Evolutionary conservation across 2,329 filamentous ascomycete species (phyloP).

Genomic region (Chaetoscypha palmicola): DNA sequence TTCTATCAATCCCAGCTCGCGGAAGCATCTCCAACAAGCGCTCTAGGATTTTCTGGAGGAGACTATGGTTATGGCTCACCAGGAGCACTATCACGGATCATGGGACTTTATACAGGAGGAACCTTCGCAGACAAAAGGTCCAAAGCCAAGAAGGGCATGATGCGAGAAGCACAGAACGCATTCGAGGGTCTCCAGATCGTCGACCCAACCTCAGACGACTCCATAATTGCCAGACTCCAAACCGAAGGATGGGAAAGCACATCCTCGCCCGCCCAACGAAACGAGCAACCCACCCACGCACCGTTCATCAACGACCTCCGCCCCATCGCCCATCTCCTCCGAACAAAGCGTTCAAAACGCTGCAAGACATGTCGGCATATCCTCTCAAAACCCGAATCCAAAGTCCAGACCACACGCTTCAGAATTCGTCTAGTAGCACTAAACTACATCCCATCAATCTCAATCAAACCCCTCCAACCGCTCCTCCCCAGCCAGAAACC

Average conservation of each 20-base stretch:
- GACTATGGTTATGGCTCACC: slow-evolving; percentile 63
- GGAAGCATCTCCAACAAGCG: slow-evolving; percentile 47
- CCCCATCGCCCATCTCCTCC: slow-evolving; percentile 73
- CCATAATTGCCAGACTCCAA: slow-evolving; percentile 48
- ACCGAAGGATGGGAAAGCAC: slow-evolving; percentile 58
- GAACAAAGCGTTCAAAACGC: slow-evolving; percentile 89
- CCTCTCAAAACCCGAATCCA: slow-evolving; percentile 87
- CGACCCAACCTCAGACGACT: slow-evolving; percentile 44
- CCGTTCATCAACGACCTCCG: slow-evolving; percentile 67
- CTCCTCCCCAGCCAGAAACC: slow-evolving; percentile 19
- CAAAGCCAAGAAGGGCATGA: slow-evolving; percentile 60
- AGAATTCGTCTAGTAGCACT: slow-evolving; percentile 85
- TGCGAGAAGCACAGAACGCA: slow-evolving; percentile 69
- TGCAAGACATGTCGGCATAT: slow-evolving; percentile 92
- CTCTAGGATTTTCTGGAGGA: slow-evolving; percentile 47
- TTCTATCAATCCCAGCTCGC: slow-evolving; percentile 80
- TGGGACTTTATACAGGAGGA: slow-evolving; percentile 75
- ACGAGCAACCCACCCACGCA: slow-evolving; percentile 37
- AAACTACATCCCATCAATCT: slow-evolving; percentile 79
- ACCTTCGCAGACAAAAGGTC: slow-evolving; percentile 56
- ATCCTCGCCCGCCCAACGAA: slow-evolving; percentile 46
- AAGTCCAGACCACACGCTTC: slow-evolving; percentile 82
- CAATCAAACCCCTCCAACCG: slow-evolving; percentile 55
- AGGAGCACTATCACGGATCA: slow-evolving; percentile 75
- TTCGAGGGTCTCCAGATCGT: slow-evolving; percentile 66